Conservation (phyloP, 345 rosid genomes). For the Tarenaya hassleriana region DNA sequence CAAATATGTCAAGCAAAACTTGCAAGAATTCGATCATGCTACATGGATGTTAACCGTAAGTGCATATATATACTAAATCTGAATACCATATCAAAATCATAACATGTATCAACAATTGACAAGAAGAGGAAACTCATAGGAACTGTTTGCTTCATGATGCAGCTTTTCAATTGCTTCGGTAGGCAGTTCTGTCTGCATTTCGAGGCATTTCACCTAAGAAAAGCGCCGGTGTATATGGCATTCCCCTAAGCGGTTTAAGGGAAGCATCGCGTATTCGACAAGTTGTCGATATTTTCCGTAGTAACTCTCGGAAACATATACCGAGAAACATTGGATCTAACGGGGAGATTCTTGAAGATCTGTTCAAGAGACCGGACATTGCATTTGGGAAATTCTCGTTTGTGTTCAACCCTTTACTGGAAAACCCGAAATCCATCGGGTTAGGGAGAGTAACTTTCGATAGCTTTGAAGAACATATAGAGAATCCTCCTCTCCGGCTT, state of each 20-base stretch:
- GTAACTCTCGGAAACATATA: constrained; percentile 35
- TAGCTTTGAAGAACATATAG: constrained; percentile 22
- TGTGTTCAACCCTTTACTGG: constrained; percentile 50
- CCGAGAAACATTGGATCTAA: constrained; percentile 42
- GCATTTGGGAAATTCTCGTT: constrained; percentile 51
- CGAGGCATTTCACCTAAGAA: constrained; percentile 32
- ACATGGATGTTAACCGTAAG: constrained; percentile 83
- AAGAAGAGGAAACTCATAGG: too few species aligned
- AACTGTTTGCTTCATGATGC: neutral
- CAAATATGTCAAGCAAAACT: constrained; percentile 76
- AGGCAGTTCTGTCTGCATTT: constrained; percentile 35
- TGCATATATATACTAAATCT: neutral
- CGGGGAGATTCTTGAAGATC: constrained; percentile 43
- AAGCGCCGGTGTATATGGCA: constrained; percentile 33
- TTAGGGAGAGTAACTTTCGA: constrained; percentile 58
- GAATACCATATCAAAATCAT: too few species aligned
- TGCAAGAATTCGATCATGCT: constrained; percentile 72
- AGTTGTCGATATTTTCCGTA: constrained; percentile 17
- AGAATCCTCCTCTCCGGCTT: constrained; percentile 42
- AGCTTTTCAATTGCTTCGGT: constrained; percentile 37
- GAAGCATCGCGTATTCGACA: constrained; percentile 71
- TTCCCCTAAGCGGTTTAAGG: constrained; percentile 79
- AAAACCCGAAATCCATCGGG: constrained; percentile 53
- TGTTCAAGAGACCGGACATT: constrained; percentile 66
- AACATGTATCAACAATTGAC: too few species aligned